Evolutionary conservation across 2,329 filamentous ascomycete species (phyloP), one percentile per base, ranked within the genome.

Genomic region (Myriosclerotinia scirpicola): DNA sequence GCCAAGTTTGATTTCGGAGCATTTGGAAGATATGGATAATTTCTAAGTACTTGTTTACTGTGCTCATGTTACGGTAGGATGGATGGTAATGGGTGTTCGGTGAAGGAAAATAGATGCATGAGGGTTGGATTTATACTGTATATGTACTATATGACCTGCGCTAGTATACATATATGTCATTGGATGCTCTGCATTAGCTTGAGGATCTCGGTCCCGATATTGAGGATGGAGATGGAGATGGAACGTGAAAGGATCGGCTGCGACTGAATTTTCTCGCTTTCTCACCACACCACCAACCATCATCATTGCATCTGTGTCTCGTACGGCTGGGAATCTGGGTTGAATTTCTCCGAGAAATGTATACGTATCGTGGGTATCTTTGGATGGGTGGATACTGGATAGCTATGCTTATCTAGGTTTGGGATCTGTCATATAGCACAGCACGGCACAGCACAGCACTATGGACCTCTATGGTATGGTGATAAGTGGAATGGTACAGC

Each of bases 291-390:
- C 36, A 40, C 15, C 36, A 38, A 63, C 22, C 36, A 40, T n/a
- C 36, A 38, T 3, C 30, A 26, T 40, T 61, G n/a, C 50, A 50
- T 50, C 44, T 61, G n/a, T 61, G 58, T 38, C 14, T 34, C n/a
- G 58, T 44, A 61, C 38, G 34, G 44, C 38, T 50, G 17, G 44
- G 14, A 65, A 65, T 65, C 54, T 65, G 53, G 64, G 55, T 52
- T 65, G 53, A 60, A 65, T 53, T 53, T 14, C 64, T 65, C 54
- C 64, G 64, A 60, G 34, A 50, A 50, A 50, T 17, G 8, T 17
- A 14, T 40, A 38, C n/a, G 58, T 61, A 61, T 60, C 58, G 20
- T 61, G 44, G n/a, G 58, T 50, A 50, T 38, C 58, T 40, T 26
- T 60, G 22, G 44, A 17, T 61, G 26, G 12, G 14, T 36, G 56